These are phyloP conservation scores for Dactylonectria estremocensis DNA, from an alignment of 2,329 filamentous ascomycete genomes.

Conservation along the genomic window DNA sequence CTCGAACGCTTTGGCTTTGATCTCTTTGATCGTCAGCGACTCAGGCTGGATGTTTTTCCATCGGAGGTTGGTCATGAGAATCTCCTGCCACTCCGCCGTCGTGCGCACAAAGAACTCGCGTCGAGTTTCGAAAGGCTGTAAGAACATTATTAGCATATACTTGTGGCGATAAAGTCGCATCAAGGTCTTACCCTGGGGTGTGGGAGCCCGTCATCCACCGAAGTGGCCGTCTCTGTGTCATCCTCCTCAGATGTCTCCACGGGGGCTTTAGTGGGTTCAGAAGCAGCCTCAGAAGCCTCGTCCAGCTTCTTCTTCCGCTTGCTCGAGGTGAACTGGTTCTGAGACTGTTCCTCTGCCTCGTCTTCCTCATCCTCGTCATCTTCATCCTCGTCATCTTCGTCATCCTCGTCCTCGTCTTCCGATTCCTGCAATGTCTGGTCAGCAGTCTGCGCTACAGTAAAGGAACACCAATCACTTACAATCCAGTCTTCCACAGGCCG, in stretches of 20 bases:
- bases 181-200: slow-evolving; percentile 70
- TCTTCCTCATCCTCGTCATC: slow-evolving; percentile 70
- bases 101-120: slow-evolving; percentile 94
- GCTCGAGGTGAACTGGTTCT: slow-evolving; percentile 64
- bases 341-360: slow-evolving; percentile 63
- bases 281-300: slow-evolving; percentile 58
- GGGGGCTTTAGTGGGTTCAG: slow-evolving; percentile 45
- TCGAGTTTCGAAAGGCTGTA: slow-evolving; percentile 87
- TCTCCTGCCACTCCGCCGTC: slow-evolving; percentile 90
- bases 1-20: slow-evolving; percentile 91
- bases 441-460: slow-evolving; percentile 14
- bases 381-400: slow-evolving; percentile 71
- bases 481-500: slow-evolving; percentile 88
- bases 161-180: background rate
- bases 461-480: slow-evolving; percentile 59
- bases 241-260: slow-evolving; percentile 59
- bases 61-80: slow-evolving; percentile 82
- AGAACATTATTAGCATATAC: slow-evolving; percentile 16
- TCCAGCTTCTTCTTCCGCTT: slow-evolving; percentile 71
- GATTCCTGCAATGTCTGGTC: slow-evolving; percentile 62
- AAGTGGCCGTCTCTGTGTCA: slow-evolving; percentile 64
- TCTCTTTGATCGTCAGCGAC: slow-evolving; percentile 86
- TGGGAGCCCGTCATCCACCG: slow-evolving; percentile 82
- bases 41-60: slow-evolving; percentile 78
- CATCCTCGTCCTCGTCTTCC: slow-evolving; percentile 72